Base-by-base conservation (phyloP, 345 rosid genomes). In the Adansonia digitata region DNA sequence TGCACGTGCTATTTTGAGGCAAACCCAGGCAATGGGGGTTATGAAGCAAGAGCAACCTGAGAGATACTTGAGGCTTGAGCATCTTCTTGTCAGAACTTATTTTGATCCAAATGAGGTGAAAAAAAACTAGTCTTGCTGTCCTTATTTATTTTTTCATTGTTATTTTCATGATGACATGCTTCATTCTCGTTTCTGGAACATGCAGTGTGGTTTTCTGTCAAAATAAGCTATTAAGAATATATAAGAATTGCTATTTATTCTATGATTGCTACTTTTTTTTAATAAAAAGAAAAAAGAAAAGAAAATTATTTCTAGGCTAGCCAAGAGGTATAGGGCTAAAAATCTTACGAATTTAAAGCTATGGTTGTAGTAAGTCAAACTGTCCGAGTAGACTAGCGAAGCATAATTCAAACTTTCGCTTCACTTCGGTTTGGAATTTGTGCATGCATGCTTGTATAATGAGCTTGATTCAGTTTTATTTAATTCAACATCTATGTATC, bases 1-100 rank as follows among this genome's bases (percentile, higher is more conserved):
- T 63, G 97, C 99, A 9, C 91, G 99, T 48, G 94, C 99, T 75
- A 90, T 95, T 79, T 82, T 95, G 79, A 88, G 92, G 85, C 98
- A 95, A 80, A 95, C 99, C 51, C 99, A 93, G 81, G 99, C 91
- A 65, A 95, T 95, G 99, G 94, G 99, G 76, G 91, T 93, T 75
- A 91, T 95, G 99, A 95, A 93, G 87, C 99, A 95, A 88, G 99
- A 95, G 87, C 96, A 93, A 82, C 93, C 99, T 24, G 98, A 91
- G 69, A 88, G 99, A 87, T 93, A 93, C 85, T 83, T 95, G 91
- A 80, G 87, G 59, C 97, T 95, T 39, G 97, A 95, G 81, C 98
- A 95, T 87, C 95, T 93, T 56, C 86, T 95, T 48, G 98, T 95
- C 78, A 87, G 97, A 83, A 89, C 97, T 68, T 95, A 95, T 76